These are phyloP conservation scores for Brassica juncea DNA, from an alignment of 345 rosid genomes.

Conservation along the genomic window DNA sequence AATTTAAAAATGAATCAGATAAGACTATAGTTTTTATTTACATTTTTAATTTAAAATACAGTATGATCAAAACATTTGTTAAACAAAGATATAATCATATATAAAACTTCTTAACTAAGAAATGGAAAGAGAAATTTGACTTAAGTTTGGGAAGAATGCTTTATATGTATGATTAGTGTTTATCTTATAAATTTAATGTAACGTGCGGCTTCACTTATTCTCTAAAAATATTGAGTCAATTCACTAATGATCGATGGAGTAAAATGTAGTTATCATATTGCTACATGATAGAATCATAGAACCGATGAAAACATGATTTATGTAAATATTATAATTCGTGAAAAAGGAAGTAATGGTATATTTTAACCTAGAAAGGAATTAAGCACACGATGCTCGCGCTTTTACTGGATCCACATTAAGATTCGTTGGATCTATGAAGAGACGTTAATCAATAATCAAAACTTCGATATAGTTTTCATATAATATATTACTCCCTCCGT, in stretches of 20 bases:
- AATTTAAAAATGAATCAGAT: background rate
- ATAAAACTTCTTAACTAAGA: background rate
- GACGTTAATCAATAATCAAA: background rate
- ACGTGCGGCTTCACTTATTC: background rate
- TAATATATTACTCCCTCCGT: background rate
- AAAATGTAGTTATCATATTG: conserved; percentile 2
- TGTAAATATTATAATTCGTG: background rate
- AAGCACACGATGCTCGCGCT: conserved; percentile 9
- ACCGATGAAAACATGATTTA: background rate
- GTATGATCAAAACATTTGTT: background rate
- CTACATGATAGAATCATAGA: background rate
- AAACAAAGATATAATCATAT: background rate
- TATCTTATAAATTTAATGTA: background rate
- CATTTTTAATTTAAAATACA: background rate
- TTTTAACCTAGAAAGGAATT: background rate
- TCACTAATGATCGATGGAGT: background rate
- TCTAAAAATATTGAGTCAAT: background rate
- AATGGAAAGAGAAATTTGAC: background rate
- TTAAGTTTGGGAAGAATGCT: background rate
- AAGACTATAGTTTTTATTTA: background rate
- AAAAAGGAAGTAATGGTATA: background rate
- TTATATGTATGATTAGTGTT: background rate
- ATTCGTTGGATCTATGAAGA: conserved; percentile 13
- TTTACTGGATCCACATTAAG: conserved; percentile 2
- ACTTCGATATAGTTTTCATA: background rate